phyloP scores from a whole-genome alignment of 352 stramenopile genomes.

The Phytophthora brassicae region DNA sequence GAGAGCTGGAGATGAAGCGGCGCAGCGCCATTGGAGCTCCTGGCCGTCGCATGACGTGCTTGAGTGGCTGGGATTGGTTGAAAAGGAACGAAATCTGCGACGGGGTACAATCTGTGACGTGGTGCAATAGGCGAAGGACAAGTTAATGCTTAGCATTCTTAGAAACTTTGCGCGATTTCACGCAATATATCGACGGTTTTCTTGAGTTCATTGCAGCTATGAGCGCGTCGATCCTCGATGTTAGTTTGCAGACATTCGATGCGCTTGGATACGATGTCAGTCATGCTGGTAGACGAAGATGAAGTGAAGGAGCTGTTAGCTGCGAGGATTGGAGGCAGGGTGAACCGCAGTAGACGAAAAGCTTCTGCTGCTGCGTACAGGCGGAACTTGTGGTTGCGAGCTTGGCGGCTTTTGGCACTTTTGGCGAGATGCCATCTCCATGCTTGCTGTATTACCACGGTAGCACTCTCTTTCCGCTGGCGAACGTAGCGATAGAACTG shows the following conservation, averaged over 20 bases:
- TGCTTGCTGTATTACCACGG: conserved; percentile 49
- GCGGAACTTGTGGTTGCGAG: conserved; percentile 24
- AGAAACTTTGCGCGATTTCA: neutral
- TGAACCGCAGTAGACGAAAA: conserved; percentile 53
- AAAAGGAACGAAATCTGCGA: conserved; percentile 12
- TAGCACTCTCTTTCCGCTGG: conserved; percentile 39
- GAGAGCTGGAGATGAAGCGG: conserved; percentile 17
- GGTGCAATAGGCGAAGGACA: neutral
- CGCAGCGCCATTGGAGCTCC: conserved; percentile 10
- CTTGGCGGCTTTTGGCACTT: conserved; percentile 3
- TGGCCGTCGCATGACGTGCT: conserved; percentile 15
- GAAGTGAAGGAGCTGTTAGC: conserved; percentile 7
- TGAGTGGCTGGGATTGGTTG: conserved; percentile 18
- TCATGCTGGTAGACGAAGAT: conserved; percentile 15
- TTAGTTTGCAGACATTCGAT: conserved; percentile 21
- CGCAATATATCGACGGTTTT: conserved; percentile 14
- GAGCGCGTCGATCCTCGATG: conserved; percentile 8
- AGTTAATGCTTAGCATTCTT: no score
- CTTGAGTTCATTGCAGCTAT: conserved; percentile 4
- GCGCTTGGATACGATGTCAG: conserved; percentile 21
- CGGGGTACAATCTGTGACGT: conserved; percentile 9
- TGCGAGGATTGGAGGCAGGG: conserved; percentile 32
- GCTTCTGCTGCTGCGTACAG: conserved; percentile 52
- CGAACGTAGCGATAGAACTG: conserved; percentile 56
- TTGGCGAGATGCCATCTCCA: conserved; percentile 39